Percentiles rank a stretch among this genome's conserved stretches.
Evolutionary conservation across 2,329 filamentous ascomycete genomes (phyloP).

Genomic region (Apiospora saccharicola): DNA sequence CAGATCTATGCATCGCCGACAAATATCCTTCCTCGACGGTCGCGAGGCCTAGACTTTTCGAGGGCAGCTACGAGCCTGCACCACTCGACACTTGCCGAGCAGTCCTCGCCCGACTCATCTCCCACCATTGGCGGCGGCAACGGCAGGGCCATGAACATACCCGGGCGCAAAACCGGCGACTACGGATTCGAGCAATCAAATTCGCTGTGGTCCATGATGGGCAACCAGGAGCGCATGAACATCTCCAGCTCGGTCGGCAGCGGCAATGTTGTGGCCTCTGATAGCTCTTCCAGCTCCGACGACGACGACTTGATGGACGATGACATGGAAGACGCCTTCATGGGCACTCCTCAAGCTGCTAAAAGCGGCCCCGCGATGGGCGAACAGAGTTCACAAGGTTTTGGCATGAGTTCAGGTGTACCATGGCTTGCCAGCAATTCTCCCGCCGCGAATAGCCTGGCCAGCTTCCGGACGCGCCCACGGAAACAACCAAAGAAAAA

Average conservation of each 20-base stretch:
- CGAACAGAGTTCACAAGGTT: conserved; percentile 51
- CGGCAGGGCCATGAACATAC: conserved; percentile 71
- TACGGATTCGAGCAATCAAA: conserved; percentile 69
- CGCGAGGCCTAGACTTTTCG: conserved; percentile 90
- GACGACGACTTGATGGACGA: conserved; percentile 77
- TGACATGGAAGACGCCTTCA: conserved; percentile 80
- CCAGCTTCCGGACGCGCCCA: conserved; percentile 82
- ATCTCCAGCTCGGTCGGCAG: conserved; percentile 85
- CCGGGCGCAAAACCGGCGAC: conserved; percentile 55
- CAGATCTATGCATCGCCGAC: conserved; percentile 88
- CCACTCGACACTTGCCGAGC: conserved; percentile 91
- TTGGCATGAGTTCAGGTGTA: conserved; percentile 46
- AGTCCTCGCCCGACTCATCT: conserved; percentile 88
- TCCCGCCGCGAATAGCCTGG: conserved; percentile 76
- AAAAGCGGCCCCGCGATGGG: conserved; percentile 61
- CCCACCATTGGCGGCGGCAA: conserved; percentile 74
- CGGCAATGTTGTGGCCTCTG: conserved; percentile 73
- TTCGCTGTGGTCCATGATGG: conserved; percentile 75
- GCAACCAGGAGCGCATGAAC: conserved; percentile 71
- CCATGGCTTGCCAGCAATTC: conserved; percentile 73
- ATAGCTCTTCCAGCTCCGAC: conserved; percentile 61
- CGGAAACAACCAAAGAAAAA: conserved; percentile 69
- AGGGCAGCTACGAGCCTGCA: conserved; percentile 92
- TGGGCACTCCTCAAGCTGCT: conserved; percentile 81
- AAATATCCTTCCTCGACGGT: conserved; percentile 87